Conservation (phyloP, 2,329 filamentous ascomycete species). For the Sarocladiaceae sp. region DNA sequence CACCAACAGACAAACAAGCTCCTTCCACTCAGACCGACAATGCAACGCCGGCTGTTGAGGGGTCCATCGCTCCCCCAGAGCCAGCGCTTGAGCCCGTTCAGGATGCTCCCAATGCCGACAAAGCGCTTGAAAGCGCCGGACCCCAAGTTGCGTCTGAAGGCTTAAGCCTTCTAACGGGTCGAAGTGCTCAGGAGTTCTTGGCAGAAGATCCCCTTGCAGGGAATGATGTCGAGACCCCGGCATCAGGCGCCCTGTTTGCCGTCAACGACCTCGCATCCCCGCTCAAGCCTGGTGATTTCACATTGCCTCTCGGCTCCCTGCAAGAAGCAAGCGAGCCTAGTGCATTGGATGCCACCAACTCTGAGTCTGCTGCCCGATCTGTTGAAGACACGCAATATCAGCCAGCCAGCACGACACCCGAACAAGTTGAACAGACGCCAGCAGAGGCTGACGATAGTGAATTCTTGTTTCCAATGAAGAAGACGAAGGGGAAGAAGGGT, state of each 20-base stretch:
- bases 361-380: neutral
- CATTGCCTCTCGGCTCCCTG: neutral
- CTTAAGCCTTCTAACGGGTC: neutral
- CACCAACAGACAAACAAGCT: slow-evolving; percentile 13
- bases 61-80: neutral
- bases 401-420: neutral
- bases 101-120: neutral
- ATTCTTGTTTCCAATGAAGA: slow-evolving; percentile 6
- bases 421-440: neutral
- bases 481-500: slow-evolving; percentile 5
- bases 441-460: neutral
- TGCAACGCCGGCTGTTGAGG: neutral
- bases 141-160: neutral
- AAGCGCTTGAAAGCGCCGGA: neutral
- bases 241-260: neutral
- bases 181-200: neutral
- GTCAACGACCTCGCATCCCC: neutral
- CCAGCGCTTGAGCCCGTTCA: neutral
- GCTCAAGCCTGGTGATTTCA: neutral
- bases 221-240: slow-evolving; percentile 4
- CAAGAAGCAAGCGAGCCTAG: neutral
- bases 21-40: slow-evolving; percentile 4
- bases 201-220: neutral
- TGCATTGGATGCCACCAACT: neutral
- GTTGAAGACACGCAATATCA: neutral